Percentiles rank a stretch among this genome's conserved stretches.
phyloP scores from a whole-genome alignment of 2,329 filamentous ascomycete species.

The Aureobasidium musti region DNA sequence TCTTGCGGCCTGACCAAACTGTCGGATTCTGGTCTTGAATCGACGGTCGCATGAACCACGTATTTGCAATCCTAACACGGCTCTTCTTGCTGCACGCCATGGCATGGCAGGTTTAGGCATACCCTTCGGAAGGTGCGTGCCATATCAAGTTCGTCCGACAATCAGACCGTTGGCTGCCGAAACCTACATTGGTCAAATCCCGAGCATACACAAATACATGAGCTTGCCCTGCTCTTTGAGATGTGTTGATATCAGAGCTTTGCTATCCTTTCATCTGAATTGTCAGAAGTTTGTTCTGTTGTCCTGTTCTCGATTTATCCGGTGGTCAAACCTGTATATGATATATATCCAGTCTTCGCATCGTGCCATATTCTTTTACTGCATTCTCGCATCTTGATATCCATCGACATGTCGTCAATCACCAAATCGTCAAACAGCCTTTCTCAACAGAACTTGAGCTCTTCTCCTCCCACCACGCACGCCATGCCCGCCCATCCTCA shows the following conservation, averaged over 20 bases:
- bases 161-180: conserved; percentile 24
- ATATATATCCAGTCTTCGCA: background rate
- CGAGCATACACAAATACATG: conserved; percentile 25
- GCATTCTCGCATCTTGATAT: background rate
- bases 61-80: conserved; percentile 16
- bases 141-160: background rate
- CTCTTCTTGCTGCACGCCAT: background rate
- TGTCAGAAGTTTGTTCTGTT: conserved; percentile 20
- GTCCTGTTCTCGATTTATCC: background rate
- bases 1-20: background rate
- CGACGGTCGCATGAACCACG: background rate
- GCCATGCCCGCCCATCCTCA: conserved; percentile 10
- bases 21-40: background rate
- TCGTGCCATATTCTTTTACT: background rate
- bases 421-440: conserved; percentile 16
- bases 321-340: background rate
- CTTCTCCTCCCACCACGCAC: background rate
- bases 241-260: background rate
- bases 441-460: conserved; percentile 15
- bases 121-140: background rate
- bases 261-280: conserved; percentile 12
- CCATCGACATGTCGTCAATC: conserved; percentile 7
- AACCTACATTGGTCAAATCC: conserved; percentile 12
- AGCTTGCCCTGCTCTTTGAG: conserved; percentile 1
- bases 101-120: conserved; percentile 10